Base-by-base conservation (phyloP, 805 yeast genomes). In the Pichia kluyveri region DNA sequence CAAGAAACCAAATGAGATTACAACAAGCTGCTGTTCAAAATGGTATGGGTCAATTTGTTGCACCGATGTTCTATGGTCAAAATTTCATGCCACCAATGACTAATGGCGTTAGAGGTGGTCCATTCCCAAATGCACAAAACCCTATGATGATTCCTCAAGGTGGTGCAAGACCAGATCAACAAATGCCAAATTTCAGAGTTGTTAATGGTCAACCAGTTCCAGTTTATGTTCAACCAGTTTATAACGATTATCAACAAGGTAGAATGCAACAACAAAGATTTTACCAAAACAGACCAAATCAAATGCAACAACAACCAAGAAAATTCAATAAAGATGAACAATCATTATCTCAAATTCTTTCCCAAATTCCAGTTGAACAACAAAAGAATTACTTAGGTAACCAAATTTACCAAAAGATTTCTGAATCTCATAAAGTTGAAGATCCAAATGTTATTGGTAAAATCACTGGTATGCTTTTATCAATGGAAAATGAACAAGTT, bases 321-420 rank as follows among this genome's bases (percentile, higher is more conserved):
- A 58, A 53, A 45, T 56, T 55, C 26, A 61, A 54, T 56, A 56
- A 53, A 45, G 61, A 60, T 32, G 61, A 66, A 59, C 66, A 51
- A 39, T 60, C 72, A 43, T 74, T 86, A 57, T 86, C 85, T 60
- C 80, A 80, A 56, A 71, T 73, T 49, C 68, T 81, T 54, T 76
- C 82, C 48, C 74, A 72, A 59, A 76, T 76, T 63, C 93, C 87
- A 67, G 86, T 80, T 64, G 93, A 84, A 66, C 91, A 86, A 72
- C 96, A 89, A 77, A 91, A 91, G 87, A 91, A 95, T 80, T 79
- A 89, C 66, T 80, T 93, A 67, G 99, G 99, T 73, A 97, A 93
- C 79, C 95, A 89, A 67, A 78, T 93, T 66, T 93, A 91, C 79
- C 89, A 95, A 65, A 86, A 82, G 79, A 85, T 93, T 63, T 82